A percentile compares a stretch with the other conserved stretches of the same genome.
Evolutionary conservation across 2,329 filamentous ascomycete species (phyloP).

Genomic region (Geosmithia morbida): DNA sequence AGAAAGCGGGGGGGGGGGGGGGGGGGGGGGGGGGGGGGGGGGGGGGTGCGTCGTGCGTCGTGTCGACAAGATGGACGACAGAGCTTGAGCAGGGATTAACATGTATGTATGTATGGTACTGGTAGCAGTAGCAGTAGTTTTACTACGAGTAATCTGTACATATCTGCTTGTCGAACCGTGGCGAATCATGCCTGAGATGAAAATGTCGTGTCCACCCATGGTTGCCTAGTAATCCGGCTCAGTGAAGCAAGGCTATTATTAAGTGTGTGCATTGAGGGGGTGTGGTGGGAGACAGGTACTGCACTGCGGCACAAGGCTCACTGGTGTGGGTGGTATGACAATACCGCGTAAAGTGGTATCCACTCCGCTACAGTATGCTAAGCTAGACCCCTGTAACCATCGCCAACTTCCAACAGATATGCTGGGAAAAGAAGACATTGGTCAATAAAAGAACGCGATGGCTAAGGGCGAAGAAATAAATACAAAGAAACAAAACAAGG

Average conservation of each 20-base stretch:
- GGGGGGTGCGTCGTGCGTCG: neutral
- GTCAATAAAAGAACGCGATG: too few species aligned
- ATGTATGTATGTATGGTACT: neutral
- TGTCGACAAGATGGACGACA: too few species aligned
- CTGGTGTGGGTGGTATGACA: neutral
- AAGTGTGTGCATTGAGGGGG: neutral
- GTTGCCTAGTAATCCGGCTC: constrained; percentile 1
- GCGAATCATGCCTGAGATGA: constrained; percentile 3
- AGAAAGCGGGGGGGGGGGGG: too few species aligned
- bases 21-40: neutral
- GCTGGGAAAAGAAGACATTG: too few species aligned
- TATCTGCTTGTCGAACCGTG: neutral
- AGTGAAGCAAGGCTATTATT: neutral
- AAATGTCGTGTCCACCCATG: neutral
- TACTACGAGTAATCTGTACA: too few species aligned
- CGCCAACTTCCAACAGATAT: too few species aligned
- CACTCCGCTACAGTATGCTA: neutral
- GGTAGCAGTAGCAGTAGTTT: too few species aligned
- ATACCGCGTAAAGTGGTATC: constrained; percentile 2
- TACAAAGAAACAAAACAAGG: too few species aligned
- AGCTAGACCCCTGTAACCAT: too few species aligned
- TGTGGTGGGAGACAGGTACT: neutral
- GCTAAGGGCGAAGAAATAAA: too few species aligned
- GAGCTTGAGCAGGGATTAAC: too few species aligned
- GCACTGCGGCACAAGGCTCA: too few species aligned